Percentiles rank a stretch among this genome's conserved stretches.
phyloP scores from a whole-genome alignment of 345 rosid species.

The Turritis glabra region DNA sequence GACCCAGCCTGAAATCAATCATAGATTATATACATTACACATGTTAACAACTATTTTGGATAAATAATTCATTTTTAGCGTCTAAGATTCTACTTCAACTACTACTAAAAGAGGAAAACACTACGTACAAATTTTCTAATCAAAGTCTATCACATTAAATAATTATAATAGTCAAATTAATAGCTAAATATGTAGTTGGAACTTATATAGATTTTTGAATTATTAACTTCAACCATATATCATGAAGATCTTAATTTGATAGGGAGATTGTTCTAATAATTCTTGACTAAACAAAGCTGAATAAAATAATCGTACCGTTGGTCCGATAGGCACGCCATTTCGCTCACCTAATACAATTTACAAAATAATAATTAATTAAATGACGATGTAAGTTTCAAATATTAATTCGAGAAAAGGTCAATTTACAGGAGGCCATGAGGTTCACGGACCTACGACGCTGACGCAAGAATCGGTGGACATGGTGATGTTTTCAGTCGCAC shows the following conservation, averaged over 20 bases:
- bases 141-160: background rate
- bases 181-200: background rate
- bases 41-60: background rate
- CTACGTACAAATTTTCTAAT: background rate
- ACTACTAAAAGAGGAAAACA: background rate
- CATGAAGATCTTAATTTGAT: background rate
- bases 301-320: constrained; percentile 36
- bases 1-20: constrained; percentile 37
- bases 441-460: constrained; percentile 25
- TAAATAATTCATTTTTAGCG: too few species aligned
- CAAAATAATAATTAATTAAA: background rate
- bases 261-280: background rate
- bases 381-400: background rate
- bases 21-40: background rate
- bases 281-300: background rate
- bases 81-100: background rate
- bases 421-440: background rate
- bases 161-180: too few species aligned
- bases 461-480: constrained; percentile 46
- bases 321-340: constrained; percentile 52
- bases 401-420: background rate
- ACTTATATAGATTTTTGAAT: background rate
- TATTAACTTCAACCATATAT: background rate
- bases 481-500: constrained; percentile 36
- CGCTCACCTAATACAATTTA: constrained; percentile 32